Conservation (phyloP, 768 basidiomycete genomes). For the Lactifluus rugatus region DNA sequence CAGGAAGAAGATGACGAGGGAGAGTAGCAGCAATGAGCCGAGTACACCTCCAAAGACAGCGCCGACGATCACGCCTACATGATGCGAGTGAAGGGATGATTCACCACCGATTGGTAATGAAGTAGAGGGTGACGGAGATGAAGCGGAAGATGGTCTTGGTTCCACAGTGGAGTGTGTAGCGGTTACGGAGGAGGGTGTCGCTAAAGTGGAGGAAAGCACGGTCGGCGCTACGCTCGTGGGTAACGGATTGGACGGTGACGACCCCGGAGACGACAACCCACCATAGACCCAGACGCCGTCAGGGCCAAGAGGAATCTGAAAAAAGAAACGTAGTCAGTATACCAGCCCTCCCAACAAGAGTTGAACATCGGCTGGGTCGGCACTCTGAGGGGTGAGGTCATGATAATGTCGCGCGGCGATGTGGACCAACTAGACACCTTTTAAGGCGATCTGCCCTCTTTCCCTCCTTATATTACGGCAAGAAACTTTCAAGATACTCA, state of each 20-base stretch:
- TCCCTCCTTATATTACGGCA: not conserved
- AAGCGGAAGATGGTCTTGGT: not conserved
- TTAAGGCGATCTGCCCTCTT: not conserved
- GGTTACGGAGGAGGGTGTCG: constrained; percentile 26
- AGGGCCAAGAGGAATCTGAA: constrained; percentile 64
- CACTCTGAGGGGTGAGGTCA: not conserved
- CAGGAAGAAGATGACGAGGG: constrained; percentile 22
- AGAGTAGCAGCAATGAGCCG: constrained; percentile 15
- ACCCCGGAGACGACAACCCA: constrained; percentile 53
- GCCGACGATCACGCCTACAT: constrained; percentile 13
- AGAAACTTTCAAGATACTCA: constrained; percentile 33
- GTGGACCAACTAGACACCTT: not conserved
- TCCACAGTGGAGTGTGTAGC: constrained; percentile 24
- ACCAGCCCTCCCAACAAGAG: not conserved
- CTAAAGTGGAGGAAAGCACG: constrained; percentile 19
- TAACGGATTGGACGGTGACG: constrained; percentile 23
- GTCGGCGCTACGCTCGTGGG: constrained; percentile 22
- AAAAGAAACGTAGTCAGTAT: constrained; percentile 1
- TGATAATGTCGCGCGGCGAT: not conserved
- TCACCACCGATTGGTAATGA: not conserved
- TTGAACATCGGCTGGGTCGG: not conserved
- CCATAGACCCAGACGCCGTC: constrained; percentile 60
- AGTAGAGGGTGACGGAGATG: not conserved
- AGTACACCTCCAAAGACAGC: constrained; percentile 16
- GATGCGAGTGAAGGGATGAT: not conserved